These are phyloP conservation scores for Drechslerella stenobrocha DNA, from an alignment of 2,329 filamentous ascomycete species.

Conservation along the genomic window DNA sequence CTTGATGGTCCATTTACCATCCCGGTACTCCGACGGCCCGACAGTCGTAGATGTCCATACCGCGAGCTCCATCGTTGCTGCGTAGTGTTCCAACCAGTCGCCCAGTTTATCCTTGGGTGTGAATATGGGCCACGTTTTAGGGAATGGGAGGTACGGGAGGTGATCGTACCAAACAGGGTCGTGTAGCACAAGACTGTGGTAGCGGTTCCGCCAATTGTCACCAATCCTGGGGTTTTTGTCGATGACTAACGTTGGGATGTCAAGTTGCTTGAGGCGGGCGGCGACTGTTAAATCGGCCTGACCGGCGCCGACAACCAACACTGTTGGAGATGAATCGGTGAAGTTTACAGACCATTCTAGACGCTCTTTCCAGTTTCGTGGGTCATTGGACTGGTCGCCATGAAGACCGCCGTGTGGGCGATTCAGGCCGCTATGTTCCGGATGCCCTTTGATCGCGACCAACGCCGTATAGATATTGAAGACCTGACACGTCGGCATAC, in stretches of 20 bases:
- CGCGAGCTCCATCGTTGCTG: constrained; percentile 67
- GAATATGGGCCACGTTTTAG: constrained; percentile 68
- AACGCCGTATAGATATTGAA: constrained; percentile 68
- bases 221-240: constrained; percentile 64
- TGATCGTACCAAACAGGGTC: constrained; percentile 68
- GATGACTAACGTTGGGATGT: constrained; percentile 63
- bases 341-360: constrained; percentile 14
- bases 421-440: constrained; percentile 59
- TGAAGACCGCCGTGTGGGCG: constrained; percentile 64
- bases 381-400: constrained; percentile 55
- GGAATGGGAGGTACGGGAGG: constrained; percentile 68
- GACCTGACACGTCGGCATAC: too few relatives aligned
- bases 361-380: constrained; percentile 45
- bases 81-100: constrained; percentile 70
- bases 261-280: constrained; percentile 65
- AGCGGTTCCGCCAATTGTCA: constrained; percentile 68
- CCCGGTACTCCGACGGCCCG: constrained; percentile 58
- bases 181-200: constrained; percentile 69
- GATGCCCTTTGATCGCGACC: constrained; percentile 61
- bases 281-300: constrained; percentile 65
- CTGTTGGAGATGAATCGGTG: constrained; percentile 57
- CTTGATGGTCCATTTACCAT: constrained; percentile 61
- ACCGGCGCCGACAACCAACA: constrained; percentile 67
- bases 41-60: constrained; percentile 66
- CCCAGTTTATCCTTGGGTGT: constrained; percentile 73